Base-by-base conservation (phyloP, 2,329 filamentous ascomycete species). In the Monosporascus sp. region DNA sequence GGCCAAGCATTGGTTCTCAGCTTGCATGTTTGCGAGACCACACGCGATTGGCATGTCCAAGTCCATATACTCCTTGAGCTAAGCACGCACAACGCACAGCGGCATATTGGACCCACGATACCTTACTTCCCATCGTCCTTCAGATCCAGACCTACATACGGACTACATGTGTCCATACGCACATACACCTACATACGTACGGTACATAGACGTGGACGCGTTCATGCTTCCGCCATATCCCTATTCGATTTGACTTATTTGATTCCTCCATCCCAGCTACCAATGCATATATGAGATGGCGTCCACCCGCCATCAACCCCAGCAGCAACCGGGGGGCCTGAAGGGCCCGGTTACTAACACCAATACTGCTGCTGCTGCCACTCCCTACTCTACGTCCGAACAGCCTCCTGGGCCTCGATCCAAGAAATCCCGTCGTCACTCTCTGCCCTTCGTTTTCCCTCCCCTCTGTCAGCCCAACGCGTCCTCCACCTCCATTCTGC, bases 401-500 rank as follows among this genome's bases (percentile, higher is more conserved):
- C 53, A 35, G 31, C 54, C 55, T 39, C 54, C 53, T 50, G 54
- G 55, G 22, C 24, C 51, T 31, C 39, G 46, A 36, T 49, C 59
- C 50, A 57, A 60, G 51, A 66, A 66, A 43, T 53, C 62, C 53
- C 67, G 65, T 53, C 65, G 67, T 49, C 68, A 70, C 46, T 69
- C 75, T 20, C 66, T 77, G n/a, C 73, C 77, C 35, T 73, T 77
- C 60, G 74, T 75, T 48, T 75, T 81, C 55, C 74, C 75, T 41
- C 74, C 74, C 14, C 70, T 78, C 47, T 76, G 76, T 57, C 73
- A 76, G 54, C 71, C 75, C 50, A 77, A 78, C 53, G 69, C 73
- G 2, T 79, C 79, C 14, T 79, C 78, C 17, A 78, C 79, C 3
- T 81, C 77, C 35, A 70, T 82, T 3, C 74, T 78, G 37, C 70